Conservation (phyloP, 805 yeast species). For the Yamadazyma sp. region DNA sequence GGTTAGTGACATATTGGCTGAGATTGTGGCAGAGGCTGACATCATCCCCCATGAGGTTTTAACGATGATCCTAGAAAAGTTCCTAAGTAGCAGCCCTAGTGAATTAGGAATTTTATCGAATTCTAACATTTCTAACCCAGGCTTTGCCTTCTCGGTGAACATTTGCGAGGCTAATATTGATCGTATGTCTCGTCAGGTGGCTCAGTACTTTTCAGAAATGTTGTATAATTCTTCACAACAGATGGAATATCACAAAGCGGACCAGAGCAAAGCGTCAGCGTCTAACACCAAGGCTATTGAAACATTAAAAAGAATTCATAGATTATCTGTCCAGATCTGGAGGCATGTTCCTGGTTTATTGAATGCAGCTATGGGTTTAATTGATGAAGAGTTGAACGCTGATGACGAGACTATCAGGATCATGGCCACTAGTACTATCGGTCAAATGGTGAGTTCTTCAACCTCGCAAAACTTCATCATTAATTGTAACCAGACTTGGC, state of each 20-base stretch:
- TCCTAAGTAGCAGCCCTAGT: slow-evolving; percentile 31
- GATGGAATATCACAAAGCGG: slow-evolving; percentile 22
- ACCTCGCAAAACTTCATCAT: slow-evolving; percentile 42
- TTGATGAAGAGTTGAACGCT: slow-evolving; percentile 78
- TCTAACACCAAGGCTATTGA: slow-evolving; percentile 23
- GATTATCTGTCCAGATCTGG: slow-evolving; percentile 69
- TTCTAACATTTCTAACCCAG: slow-evolving; percentile 46
- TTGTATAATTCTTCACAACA: slow-evolving; percentile 50
- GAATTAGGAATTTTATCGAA: slow-evolving; percentile 11
- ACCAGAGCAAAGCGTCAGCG: slow-evolving; percentile 16
- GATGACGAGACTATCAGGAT: slow-evolving; percentile 61
- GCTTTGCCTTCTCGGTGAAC: slow-evolving; percentile 61
- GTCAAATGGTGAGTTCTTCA: slow-evolving; percentile 50
- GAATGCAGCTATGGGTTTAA: slow-evolving; percentile 70
- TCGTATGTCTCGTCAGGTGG: slow-evolving; percentile 69
- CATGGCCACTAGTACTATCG: slow-evolving; percentile 72
- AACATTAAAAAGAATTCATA: slow-evolving; percentile 61
- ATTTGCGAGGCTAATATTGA: slow-evolving; percentile 72
- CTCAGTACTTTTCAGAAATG: slow-evolving; percentile 78
- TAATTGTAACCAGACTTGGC: slow-evolving; percentile 60
- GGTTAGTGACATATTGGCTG: slow-evolving; percentile 70
- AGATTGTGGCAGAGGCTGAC: slow-evolving; percentile 70
- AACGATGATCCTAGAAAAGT: slow-evolving; percentile 63
- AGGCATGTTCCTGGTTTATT: slow-evolving; percentile 71
- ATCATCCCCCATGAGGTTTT: slow-evolving; percentile 60